Conservation (phyloP, 192 early-diverging fungal species). For the Entomortierella chlamydospora region DNA sequence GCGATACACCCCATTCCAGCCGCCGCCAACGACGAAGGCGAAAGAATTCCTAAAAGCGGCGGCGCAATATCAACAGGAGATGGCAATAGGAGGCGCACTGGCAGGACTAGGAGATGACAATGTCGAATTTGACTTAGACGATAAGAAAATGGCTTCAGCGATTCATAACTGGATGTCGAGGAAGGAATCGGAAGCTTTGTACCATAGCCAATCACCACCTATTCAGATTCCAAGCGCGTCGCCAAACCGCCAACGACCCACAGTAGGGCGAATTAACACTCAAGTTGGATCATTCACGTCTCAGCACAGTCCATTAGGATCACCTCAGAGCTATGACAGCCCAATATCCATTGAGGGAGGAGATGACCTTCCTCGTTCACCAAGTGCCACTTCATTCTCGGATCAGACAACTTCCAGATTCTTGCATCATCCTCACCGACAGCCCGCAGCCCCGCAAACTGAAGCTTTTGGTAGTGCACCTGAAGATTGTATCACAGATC, state of each 20-base stretch:
- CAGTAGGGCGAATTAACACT: slow-evolving; percentile 25
- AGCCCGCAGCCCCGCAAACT: slow-evolving; percentile 48
- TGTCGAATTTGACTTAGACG: slow-evolving; percentile 41
- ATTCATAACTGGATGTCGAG: slow-evolving; percentile 51
- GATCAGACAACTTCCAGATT: slow-evolving; percentile 36
- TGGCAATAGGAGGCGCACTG: slow-evolving; percentile 20
- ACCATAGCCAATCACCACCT: slow-evolving; percentile 9
- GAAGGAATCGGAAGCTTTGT: slow-evolving; percentile 28
- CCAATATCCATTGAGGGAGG: not conserved
- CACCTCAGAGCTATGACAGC: slow-evolving; percentile 24
- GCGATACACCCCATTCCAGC: slow-evolving; percentile 55
- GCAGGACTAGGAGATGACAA: slow-evolving; percentile 38
- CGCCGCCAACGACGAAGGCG: slow-evolving; percentile 47
- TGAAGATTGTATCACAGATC: slow-evolving; percentile 36
- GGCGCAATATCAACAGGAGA: slow-evolving; percentile 45
- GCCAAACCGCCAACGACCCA: slow-evolving; percentile 20
- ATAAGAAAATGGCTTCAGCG: slow-evolving; percentile 43
- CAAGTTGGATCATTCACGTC: slow-evolving; percentile 41
- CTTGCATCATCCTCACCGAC: slow-evolving; percentile 48
- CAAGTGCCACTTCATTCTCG: not conserved
- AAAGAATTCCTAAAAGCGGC: slow-evolving; percentile 51
- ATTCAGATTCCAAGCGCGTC: slow-evolving; percentile 25
- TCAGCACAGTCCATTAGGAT: slow-evolving; percentile 22
- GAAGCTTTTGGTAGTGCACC: slow-evolving; percentile 34
- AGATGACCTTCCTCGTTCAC: slow-evolving; percentile 16